These are phyloP conservation scores for Tricladium varicosporioides DNA, from an alignment of 2,329 filamentous ascomycete genomes.

Conservation along the genomic window DNA sequence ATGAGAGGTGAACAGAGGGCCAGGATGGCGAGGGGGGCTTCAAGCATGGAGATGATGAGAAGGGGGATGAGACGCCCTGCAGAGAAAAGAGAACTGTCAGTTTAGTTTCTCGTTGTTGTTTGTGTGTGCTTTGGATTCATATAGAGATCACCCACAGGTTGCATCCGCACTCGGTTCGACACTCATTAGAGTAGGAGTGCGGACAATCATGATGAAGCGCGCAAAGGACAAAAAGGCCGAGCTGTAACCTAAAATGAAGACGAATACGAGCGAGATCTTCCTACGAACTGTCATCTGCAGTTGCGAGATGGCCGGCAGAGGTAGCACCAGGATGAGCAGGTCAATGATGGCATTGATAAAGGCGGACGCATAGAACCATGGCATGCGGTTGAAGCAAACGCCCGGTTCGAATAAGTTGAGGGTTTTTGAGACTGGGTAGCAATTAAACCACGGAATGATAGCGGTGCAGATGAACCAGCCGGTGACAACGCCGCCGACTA, in stretches of 20 bases:
- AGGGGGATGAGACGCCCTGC: not conserved
- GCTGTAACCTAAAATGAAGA: not conserved
- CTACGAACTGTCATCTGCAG: slow-evolving; percentile 6
- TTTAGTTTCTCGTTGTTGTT: not conserved
- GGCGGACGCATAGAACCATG: not conserved
- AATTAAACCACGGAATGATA: not conserved
- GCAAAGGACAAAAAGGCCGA: not conserved
- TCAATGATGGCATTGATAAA: slow-evolving; percentile 8
- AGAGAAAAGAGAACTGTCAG: too few relatives aligned
- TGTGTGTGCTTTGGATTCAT: not conserved
- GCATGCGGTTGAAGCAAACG: not conserved
- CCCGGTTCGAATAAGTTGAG: not conserved
- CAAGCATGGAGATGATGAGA: not conserved
- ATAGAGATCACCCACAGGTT: not conserved
- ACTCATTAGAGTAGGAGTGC: not conserved
- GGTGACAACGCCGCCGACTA: not conserved
- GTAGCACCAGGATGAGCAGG: slow-evolving; percentile 27
- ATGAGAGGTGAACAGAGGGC: not conserved
- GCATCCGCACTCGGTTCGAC: not conserved
- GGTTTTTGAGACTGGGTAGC: not conserved
- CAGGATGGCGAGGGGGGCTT: not conserved
- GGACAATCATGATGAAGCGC: not conserved
- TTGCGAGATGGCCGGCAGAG: slow-evolving; percentile 41
- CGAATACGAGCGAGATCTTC: not conserved
- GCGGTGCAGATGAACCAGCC: not conserved